A percentile compares a stretch with the other conserved stretches of the same genome.
These are phyloP conservation scores for Bipolaris cookei DNA, from an alignment of 2,329 filamentous ascomycete species.

Conservation along the genomic window DNA sequence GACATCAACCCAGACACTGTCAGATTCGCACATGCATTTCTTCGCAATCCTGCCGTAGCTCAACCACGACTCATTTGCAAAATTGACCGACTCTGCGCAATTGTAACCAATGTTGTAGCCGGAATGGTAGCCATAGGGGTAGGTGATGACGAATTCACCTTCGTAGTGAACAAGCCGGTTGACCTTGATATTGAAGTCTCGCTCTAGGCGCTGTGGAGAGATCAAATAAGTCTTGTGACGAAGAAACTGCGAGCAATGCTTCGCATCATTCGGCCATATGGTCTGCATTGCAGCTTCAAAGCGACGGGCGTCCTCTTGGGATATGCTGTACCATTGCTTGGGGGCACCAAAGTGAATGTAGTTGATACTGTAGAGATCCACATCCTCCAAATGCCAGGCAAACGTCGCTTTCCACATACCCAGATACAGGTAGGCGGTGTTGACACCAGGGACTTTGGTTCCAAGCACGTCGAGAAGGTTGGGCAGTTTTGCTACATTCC, in stretches of 20 bases:
- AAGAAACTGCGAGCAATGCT: constrained; percentile 93
- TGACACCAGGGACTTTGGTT: constrained; percentile 95
- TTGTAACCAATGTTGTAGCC: constrained; percentile 98
- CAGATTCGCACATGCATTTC: constrained; percentile 94
- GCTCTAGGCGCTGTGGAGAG: constrained; percentile 84
- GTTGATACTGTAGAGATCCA: constrained; percentile 99
- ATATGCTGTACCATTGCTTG: constrained; percentile 99
- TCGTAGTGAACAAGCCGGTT: constrained; percentile 96
- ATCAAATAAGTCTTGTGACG: constrained; percentile 98
- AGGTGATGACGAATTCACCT: constrained; percentile 97
- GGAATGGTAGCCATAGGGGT: constrained; percentile 97
- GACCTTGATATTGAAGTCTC: constrained; percentile 92
- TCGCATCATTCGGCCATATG: constrained; percentile 93
- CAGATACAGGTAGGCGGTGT: constrained; percentile 95
- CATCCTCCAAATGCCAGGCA: constrained; percentile 97
- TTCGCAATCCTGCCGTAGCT: constrained; percentile 95
- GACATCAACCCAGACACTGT: constrained; percentile 98
- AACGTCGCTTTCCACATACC: constrained; percentile 99
- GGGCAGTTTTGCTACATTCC: constrained; percentile 94
- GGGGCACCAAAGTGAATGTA: constrained; percentile 98
- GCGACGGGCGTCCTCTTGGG: constrained; percentile 87
- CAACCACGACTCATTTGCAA: constrained; percentile 93
- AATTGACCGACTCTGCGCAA: constrained; percentile 98
- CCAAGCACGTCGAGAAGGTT: constrained; percentile 94
- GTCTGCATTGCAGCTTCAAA: constrained; percentile 96